Base-by-base conservation (phyloP, 108 stramenopile genomes). In the Cylindrotheca closterium region DNA sequence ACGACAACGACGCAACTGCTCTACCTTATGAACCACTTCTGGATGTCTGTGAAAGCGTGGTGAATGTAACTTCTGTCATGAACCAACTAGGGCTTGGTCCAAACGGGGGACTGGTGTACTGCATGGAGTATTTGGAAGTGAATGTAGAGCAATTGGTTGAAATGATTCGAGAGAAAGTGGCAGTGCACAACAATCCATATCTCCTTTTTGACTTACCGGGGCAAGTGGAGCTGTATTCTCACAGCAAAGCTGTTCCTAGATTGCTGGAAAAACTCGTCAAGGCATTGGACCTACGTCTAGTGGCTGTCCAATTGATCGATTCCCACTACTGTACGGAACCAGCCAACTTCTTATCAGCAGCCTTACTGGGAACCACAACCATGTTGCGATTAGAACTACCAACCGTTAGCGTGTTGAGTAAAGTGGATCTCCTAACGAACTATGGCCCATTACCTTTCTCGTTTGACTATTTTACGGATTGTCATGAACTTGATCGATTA, bases 321-420 rank as follows among this genome's bases (percentile, higher is more conserved):
- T 88, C 96, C 0, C 89, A 89, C 55, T 88, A 96, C 25, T 99
- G 99, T 80, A 62, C 82, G 4, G 92, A 94, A 69, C 83, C 94
- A 0, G 67, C 77, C 26, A 90, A 93, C 60, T 98, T 97, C 66
- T 77, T 99, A n/a, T 92, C 96, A 22, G 96, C 96, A 3, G 77
- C 92, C 1, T 73, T 99, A 51, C 77, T 98, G 15, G 89, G 89
- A 30, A 92, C 96, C 0, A 89, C 91, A 47, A 84, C 94, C 50
- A 97, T 99, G 98, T 68, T 98, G 56, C 87, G 98, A 52, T 60
- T 94, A 71, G 97, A 97, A 73, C 80, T 99, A 48, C 99, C 99
- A 0, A 90, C 93, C 19, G 91, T 99, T 30, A 99, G 95, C 77
- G 91, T 99, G 26, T 79, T 98, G 54, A 83, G 82, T 63, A 99